Conservation (phyloP, 768 basidiomycete species). For the Hebeloma cylindrosporum region DNA sequence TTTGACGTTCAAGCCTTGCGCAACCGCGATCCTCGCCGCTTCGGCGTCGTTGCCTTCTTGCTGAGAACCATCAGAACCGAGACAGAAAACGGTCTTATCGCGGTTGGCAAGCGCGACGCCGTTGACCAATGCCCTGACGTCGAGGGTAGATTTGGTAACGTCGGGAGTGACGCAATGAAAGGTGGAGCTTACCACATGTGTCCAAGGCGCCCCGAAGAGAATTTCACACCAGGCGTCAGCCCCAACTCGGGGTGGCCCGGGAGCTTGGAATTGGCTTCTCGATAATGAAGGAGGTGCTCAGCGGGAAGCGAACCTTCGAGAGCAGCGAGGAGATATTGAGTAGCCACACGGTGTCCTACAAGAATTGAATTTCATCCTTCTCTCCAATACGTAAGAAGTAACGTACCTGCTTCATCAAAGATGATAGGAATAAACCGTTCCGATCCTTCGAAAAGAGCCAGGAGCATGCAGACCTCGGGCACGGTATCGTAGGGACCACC, state of each 20-base stretch:
- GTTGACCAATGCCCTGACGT: conserved; percentile 68
- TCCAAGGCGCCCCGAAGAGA: conserved; percentile 90
- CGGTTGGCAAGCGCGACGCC: conserved; percentile 80
- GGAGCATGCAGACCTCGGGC: conserved; percentile 80
- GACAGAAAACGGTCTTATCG: conserved; percentile 74
- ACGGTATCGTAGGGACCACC: conserved; percentile 76
- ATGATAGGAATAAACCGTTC: conserved; percentile 67
- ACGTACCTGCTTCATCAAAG: conserved; percentile 80
- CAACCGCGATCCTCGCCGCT: conserved; percentile 84
- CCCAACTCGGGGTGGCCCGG: conserved; percentile 91
- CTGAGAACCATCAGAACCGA: conserved; percentile 89
- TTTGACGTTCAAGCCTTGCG: conserved; percentile 81
- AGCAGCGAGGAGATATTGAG: conserved; percentile 82
- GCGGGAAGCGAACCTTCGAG: conserved; percentile 69
- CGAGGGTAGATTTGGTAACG: conserved; percentile 2
- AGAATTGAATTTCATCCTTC: not conserved
- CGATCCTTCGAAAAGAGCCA: conserved; percentile 66
- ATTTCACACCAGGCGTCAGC: conserved; percentile 89
- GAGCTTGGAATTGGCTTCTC: conserved; percentile 81
- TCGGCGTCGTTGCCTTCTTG: conserved; percentile 93
- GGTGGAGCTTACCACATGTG: conserved; percentile 68
- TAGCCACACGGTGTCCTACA: conserved; percentile 85
- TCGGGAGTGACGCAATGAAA: not conserved
- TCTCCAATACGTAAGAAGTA: not conserved
- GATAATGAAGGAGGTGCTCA: conserved; percentile 82